Percentiles rank a stretch among this genome's conserved stretches.
Conservation (phyloP, 768 basidiomycete species). For the Mycena alexandri region DNA sequence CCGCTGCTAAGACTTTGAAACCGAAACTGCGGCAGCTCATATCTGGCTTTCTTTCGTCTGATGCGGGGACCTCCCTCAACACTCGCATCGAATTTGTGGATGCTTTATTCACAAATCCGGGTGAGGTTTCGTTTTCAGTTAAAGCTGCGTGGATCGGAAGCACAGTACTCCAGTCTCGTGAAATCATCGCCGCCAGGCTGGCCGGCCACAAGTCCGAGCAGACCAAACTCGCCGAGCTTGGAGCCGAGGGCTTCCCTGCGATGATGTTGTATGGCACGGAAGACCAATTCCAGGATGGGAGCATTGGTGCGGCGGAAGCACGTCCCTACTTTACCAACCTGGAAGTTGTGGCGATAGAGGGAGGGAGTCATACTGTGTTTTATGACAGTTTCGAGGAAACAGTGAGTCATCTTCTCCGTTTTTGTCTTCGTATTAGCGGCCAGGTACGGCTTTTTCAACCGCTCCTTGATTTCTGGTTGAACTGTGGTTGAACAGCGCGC, state of each 20-base stretch:
- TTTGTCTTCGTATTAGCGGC: constrained; percentile 25
- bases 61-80: constrained; percentile 23
- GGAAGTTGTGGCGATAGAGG: constrained; percentile 27
- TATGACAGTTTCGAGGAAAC: constrained; percentile 33
- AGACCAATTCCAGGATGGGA: constrained; percentile 28
- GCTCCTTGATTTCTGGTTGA: no score
- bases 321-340: constrained; percentile 29
- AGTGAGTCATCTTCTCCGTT: constrained; percentile 25
- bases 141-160: constrained; percentile 33
- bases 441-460: constrained; percentile 2
- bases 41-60: constrained; percentile 13
- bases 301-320: constrained; percentile 22
- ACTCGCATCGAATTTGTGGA: constrained; percentile 27
- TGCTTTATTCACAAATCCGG: constrained; percentile 19
- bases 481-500: no score
- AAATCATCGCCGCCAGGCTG: neutral
- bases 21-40: constrained; percentile 16
- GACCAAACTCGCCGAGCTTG: constrained; percentile 19
- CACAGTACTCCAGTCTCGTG: constrained; percentile 15
- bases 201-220: constrained; percentile 28
- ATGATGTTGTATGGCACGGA: constrained; percentile 35
- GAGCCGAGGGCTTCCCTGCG: constrained; percentile 27
- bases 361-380: constrained; percentile 34
- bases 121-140: constrained; percentile 6
- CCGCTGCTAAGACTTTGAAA: constrained; percentile 18